Conservation (phyloP, 2,329 filamentous ascomycete genomes). For the Neopestalotiopsis rosae region DNA sequence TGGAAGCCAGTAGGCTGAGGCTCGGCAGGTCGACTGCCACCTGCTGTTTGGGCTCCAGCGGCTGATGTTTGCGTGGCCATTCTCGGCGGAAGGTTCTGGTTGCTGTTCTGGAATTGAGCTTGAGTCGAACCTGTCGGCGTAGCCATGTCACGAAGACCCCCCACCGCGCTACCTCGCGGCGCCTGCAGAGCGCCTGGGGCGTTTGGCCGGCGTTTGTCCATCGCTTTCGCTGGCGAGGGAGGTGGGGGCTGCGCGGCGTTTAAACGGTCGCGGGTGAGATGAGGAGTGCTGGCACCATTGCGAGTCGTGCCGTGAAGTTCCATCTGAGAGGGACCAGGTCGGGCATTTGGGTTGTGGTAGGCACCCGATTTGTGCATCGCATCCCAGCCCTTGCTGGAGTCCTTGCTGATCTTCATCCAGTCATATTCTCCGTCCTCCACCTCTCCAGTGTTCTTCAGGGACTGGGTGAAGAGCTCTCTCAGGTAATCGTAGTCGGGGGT, state of each 20-base stretch:
- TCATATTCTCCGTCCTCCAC: constrained; percentile 98
- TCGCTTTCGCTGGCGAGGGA: constrained; percentile 83
- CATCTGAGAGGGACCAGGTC: constrained; percentile 82
- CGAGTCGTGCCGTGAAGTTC: constrained; percentile 80
- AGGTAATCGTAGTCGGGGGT: constrained; percentile 98
- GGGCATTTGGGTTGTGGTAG: constrained; percentile 77
- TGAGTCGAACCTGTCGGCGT: constrained; percentile 91
- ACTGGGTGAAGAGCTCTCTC: constrained; percentile 93
- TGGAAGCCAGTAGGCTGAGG: constrained; percentile 82
- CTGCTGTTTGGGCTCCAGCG: constrained; percentile 61
- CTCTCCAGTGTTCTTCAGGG: constrained; percentile 90
- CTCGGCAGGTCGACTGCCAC: constrained; percentile 64
- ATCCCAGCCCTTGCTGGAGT: constrained; percentile 88
- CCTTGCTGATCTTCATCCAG: constrained; percentile 96
- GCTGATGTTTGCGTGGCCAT: constrained; percentile 63
- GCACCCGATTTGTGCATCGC: constrained; percentile 71
- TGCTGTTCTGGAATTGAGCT: constrained; percentile 96
- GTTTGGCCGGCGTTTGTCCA: constrained; percentile 82
- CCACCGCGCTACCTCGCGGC: constrained; percentile 78
- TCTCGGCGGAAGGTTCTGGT: constrained; percentile 78
- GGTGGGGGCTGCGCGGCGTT: constrained; percentile 91
- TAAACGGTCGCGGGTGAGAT: constrained; percentile 85
- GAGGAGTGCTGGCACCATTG: constrained; percentile 69
- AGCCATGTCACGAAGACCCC: constrained; percentile 75
- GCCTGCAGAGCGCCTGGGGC: constrained; percentile 73